phyloP scores from a whole-genome alignment of 495 filamentous ascomycete genomes.

The Penicillium roqueforti region DNA sequence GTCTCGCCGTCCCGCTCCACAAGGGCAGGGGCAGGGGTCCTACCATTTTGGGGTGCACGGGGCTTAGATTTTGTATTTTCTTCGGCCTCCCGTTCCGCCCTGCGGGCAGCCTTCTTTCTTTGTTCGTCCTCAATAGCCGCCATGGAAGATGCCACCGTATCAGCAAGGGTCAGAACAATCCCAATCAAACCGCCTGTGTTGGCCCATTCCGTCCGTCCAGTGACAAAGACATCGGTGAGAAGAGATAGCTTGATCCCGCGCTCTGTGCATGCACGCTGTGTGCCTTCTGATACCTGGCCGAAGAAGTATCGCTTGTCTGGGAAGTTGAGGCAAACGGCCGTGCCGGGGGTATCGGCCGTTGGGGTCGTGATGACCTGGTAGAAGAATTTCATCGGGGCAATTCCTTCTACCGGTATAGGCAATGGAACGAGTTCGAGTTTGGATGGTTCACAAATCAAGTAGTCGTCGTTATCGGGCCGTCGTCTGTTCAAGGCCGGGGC shows the following conservation, averaged over 20 bases:
- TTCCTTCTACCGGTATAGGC: not conserved
- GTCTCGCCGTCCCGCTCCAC: conserved; percentile 11
- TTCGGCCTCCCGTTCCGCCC: conserved; percentile 13
- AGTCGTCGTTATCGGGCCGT: conserved; percentile 5
- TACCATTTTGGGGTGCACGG: not conserved
- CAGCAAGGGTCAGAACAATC: conserved; percentile 76
- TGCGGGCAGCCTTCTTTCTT: conserved; percentile 24
- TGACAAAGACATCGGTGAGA: conserved; percentile 72
- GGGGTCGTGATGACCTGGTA: conserved; percentile 75
- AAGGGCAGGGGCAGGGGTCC: no score
- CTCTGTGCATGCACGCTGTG: conserved; percentile 72
- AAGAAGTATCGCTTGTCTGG: conserved; percentile 82
- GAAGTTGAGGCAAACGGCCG: conserved; percentile 69
- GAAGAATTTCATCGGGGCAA: conserved; percentile 58
- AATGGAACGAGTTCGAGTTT: conserved; percentile 8
- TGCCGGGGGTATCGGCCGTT: conserved; percentile 87
- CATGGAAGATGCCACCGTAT: conserved; percentile 41
- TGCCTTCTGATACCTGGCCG: conserved; percentile 77
- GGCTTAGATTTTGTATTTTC: not conserved
- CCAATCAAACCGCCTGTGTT: conserved; percentile 79
- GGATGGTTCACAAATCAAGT: conserved; percentile 27
- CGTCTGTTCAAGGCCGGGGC: not conserved
- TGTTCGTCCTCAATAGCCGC: conserved; percentile 30
- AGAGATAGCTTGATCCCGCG: conserved; percentile 55
- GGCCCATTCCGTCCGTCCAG: conserved; percentile 69